Base-by-base conservation (phyloP, 805 yeast genomes). In the Schwanniomyces sp. region DNA sequence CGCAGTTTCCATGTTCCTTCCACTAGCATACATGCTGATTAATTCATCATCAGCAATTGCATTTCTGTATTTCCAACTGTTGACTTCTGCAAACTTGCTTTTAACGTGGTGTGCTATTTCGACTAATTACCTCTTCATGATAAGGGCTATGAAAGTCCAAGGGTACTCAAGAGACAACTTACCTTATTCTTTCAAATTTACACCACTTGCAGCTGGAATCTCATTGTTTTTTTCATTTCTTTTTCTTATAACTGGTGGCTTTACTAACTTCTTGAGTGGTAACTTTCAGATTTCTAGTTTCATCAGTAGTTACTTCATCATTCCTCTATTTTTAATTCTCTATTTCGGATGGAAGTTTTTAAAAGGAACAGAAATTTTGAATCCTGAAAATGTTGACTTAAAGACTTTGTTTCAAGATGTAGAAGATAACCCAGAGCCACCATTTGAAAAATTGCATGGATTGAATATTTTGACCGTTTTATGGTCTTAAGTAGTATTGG, bases 141-240 rank as follows among this genome's bases (percentile, higher is more conserved):
- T 55, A 1, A 59, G 66, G 41, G 78, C 75, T 0, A 52, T 74
- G 61, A 71, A 63, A 50, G 75, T 67, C 3, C 79, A 75, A 52
- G 74, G 74, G 32, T 59, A 59, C 44, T 32, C 60, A 5, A 57
- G 69, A 52, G 62, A 56, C 14, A 50, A 56, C 17, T 60, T 71
- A 38, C 75, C 74, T n/a, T 67, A 64, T 49, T 54, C 53, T 29
- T 49, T 63, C 30, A 51, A 44, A 32, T 47, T 57, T 32, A 65
- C 66, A 10, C 44, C 46, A 1, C 29, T 34, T 11, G 49, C 48
- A 7, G 49, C 49, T 26, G 45, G 49, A 46, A 36, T 50, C 11
- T 50, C 51, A 24, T 26, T 47, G 17, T 47, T 50, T 26, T 45
- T 52, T 5, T 59, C 65, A 4, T 11, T 52, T 1, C 8, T 70